A percentile compares a stretch with the other conserved stretches of the same genome.
These are phyloP conservation scores for Saussurea involucrata DNA, from an alignment of 129 eudicot genomes.

Conservation along the genomic window DNA sequence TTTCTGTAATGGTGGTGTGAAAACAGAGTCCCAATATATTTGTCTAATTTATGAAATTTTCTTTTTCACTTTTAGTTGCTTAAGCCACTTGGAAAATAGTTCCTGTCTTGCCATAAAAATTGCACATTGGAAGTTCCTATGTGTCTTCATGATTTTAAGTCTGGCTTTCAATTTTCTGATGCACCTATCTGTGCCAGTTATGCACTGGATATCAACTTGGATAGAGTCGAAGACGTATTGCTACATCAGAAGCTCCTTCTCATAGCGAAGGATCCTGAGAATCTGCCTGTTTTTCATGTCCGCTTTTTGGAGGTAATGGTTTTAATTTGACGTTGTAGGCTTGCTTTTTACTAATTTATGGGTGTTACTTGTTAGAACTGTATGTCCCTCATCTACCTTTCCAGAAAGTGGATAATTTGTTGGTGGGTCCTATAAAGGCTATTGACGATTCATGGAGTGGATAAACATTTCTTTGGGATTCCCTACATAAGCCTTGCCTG, in stretches of 20 bases:
- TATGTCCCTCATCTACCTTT: slow-evolving; percentile 1
- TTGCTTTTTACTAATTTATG: neutral
- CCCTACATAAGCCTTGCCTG: neutral
- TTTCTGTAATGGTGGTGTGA: slow-evolving; percentile 1
- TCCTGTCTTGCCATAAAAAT: neutral
- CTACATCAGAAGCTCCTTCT: slow-evolving; percentile 81
- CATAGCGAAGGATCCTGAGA: slow-evolving; percentile 69
- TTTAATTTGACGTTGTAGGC: slow-evolving; percentile 12
- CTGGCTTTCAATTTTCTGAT: slow-evolving; percentile 14
- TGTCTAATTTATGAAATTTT: slow-evolving; percentile 1
- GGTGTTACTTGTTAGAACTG: neutral
- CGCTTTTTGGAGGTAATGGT: slow-evolving; percentile 75
- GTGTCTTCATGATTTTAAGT: neutral
- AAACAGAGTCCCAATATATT: neutral
- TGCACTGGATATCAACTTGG: slow-evolving; percentile 78
- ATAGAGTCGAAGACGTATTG: slow-evolving; percentile 82
- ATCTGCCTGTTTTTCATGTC: slow-evolving; percentile 72
- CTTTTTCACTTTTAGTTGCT: slow-evolving; percentile 6
- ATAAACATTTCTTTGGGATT: neutral
- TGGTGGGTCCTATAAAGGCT: neutral
- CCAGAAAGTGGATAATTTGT: neutral
- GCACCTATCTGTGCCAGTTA: slow-evolving; percentile 47
- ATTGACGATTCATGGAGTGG: neutral
- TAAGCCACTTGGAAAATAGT: neutral
- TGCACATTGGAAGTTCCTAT: neutral